These are phyloP conservation scores for Gautieria morchelliformis DNA, from an alignment of 768 basidiomycete genomes.

Conservation along the genomic window DNA sequence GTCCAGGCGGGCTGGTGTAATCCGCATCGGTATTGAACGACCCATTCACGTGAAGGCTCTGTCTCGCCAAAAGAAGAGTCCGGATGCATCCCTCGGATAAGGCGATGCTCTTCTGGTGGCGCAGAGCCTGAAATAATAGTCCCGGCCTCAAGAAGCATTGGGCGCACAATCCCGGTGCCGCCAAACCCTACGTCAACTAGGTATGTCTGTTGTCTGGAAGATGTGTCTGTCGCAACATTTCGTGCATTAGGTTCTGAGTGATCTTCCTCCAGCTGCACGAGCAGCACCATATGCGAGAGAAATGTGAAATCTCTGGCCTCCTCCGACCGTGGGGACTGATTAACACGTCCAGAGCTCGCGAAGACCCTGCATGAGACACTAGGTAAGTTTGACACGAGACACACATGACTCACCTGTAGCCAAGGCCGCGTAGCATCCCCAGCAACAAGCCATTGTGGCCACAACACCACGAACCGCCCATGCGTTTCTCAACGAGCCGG, in stretches of 20 bases:
- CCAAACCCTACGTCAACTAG: constrained; percentile 13
- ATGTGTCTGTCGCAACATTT: not conserved
- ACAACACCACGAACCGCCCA: constrained; percentile 9
- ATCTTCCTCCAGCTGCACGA: not conserved
- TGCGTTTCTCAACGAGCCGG: constrained; percentile 20
- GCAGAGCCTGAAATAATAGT: not conserved
- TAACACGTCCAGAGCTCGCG: not conserved
- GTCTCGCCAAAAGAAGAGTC: not conserved
- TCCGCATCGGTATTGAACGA: constrained; percentile 3
- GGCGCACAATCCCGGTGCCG: constrained; percentile 8
- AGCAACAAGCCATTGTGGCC: constrained; percentile 10
- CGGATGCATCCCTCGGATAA: constrained; percentile 4
- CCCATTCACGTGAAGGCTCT: not conserved
- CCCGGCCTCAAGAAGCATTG: constrained; percentile 8
- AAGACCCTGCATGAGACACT: not conserved
- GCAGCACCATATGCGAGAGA: not conserved
- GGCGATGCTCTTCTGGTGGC: constrained; percentile 8
- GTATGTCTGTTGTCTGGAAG: constrained; percentile 1
- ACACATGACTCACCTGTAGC: constrained; percentile 8
- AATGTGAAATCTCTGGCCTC: not conserved
- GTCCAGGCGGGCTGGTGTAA: not conserved
- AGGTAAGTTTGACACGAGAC: not conserved
- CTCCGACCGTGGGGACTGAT: not conserved
- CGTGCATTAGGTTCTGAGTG: not conserved
- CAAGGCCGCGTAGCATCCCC: constrained; percentile 10